Base-by-base conservation (phyloP, 2,329 filamentous ascomycete genomes). In the Diplodia scrobiculata region DNA sequence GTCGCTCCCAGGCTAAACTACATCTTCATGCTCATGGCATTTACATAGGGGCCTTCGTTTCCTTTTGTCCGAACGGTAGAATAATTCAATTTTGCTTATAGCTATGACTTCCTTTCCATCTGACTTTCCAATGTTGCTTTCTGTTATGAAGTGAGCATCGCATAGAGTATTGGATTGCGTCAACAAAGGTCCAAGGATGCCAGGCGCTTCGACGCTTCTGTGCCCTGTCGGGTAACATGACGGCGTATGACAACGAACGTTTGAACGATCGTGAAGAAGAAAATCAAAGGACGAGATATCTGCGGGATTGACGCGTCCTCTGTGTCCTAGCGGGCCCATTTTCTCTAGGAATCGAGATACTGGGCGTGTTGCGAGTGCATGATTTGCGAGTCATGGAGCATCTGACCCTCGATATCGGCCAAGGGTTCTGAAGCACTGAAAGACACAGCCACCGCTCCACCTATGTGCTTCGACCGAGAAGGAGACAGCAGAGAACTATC, bases 381-480 rank as follows among this genome's bases (percentile, higher is more conserved):
- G 19, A 62, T 50, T 51, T 3, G 58, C 38, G 55, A 60, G 55
- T 50, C 55, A 34, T 59, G 36, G 6, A 45, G 53, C 34, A 41
- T 13, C 38, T 11, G 36, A 11, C 55, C 32, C 9, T 32, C 48
- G 25, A 25, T 3, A 2, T 62, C 45, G 45, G n/a, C 19, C 19
- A 9, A 36, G 19, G 19, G 32, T 29, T 59, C 58, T 62, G 58
- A 62, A 50, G 58, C 58, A 19, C 34, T 21, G 7, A 32, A 3
- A 41, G 41, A 48, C 5, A 14, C 58, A 60, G 58, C 41, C 58
- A 45, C 21, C 3, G 25, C 32, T 60, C 48, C 55, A 48, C 25
- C 55, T 38, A n/a, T 25, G 25, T 25, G 25, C 17, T 50, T 51
- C 48, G 25, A 25, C 45, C 41, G 27, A 38, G 32, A 62, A 62